phyloP scores from a whole-genome alignment of 805 yeast species.

The Candida orba region DNA sequence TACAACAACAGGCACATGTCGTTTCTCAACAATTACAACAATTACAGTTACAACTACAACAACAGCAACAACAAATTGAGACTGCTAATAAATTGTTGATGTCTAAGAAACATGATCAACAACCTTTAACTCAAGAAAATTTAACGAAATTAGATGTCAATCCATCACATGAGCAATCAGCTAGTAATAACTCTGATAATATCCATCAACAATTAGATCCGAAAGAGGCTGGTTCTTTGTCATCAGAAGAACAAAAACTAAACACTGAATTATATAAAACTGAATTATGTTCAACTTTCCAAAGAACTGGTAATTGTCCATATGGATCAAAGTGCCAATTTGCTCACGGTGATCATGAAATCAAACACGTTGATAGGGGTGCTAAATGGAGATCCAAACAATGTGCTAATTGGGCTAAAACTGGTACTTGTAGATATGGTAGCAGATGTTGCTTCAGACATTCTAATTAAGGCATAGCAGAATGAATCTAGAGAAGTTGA shows the following conservation, averaged over 20 bases:
- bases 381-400: slow-evolving; percentile 88
- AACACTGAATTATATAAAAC: slow-evolving; percentile 80
- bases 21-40: slow-evolving; percentile 23
- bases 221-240: neutral
- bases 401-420: slow-evolving; percentile 80
- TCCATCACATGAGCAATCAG: slow-evolving; percentile 1
- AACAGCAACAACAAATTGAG: slow-evolving; percentile 25
- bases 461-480: slow-evolving; percentile 26
- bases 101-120: slow-evolving; percentile 8
- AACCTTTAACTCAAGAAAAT: slow-evolving; percentile 21
- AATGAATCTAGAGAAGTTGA: too few relatives aligned
- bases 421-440: slow-evolving; percentile 82
- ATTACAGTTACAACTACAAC: slow-evolving; percentile 21
- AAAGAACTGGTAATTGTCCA: slow-evolving; percentile 67
- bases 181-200: neutral
- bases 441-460: slow-evolving; percentile 90
- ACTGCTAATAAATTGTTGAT: slow-evolving; percentile 10
- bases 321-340: slow-evolving; percentile 90
- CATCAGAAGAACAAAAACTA: slow-evolving; percentile 17
- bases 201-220: neutral
- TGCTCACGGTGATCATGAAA: slow-evolving; percentile 81
- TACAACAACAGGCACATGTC: slow-evolving; percentile 21
- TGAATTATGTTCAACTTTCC: slow-evolving; percentile 77
- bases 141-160: slow-evolving; percentile 12
- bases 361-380: slow-evolving; percentile 65